Evolutionary conservation across 2,329 filamentous ascomycete species (phyloP), one percentile per base, ranked within the genome.

Genomic region (Emergomyces pasteurianus): DNA sequence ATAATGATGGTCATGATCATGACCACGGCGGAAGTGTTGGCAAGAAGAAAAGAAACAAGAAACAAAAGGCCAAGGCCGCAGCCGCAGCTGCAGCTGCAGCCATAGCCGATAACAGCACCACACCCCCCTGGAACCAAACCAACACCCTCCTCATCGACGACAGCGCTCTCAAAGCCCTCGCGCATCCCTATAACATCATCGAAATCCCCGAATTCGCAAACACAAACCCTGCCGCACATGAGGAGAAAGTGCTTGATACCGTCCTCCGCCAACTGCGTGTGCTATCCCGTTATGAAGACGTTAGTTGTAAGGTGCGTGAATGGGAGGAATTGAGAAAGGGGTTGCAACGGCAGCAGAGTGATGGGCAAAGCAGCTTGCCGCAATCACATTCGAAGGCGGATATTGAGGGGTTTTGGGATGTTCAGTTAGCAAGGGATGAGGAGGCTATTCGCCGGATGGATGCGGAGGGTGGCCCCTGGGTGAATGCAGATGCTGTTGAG

Each of bases 71-170:
- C 18, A 36, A 21, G 42, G 36, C 2, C 3, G 28, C 43, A 43
- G 42, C 14, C 42, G 18, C 12, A 50, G 16, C 10, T 12, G 7
- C 21, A 47, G 10, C 43, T n/a, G 21, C 43, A 47, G 21, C 43
- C 43, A n/a, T n/a, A 47, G 4, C n/a, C 31, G 54, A 55, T n/a
- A 36, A n/a, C 8, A 26, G 60, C 10, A 50, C 23, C 54, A 38
- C 10, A 7, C 23, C 28, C 7, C 28, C 50, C 28, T 97, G 91
- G 88, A 82, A 86, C 67, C 91, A 96, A 75, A 81, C 81, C 58
- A 95, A 97, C 73, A 97, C 94, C 0, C 81, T 97, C 7, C 79
- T 99, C 31, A 85, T 97, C 46, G 94, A 99, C 67, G 94, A 97
- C 74, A 89, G 86, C 36, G 68, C 75, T 0, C 81, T 92, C 68